Evolutionary conservation across 148 eudicot species (phyloP).

Genomic region (Vaccinium corymbosum): DNA sequence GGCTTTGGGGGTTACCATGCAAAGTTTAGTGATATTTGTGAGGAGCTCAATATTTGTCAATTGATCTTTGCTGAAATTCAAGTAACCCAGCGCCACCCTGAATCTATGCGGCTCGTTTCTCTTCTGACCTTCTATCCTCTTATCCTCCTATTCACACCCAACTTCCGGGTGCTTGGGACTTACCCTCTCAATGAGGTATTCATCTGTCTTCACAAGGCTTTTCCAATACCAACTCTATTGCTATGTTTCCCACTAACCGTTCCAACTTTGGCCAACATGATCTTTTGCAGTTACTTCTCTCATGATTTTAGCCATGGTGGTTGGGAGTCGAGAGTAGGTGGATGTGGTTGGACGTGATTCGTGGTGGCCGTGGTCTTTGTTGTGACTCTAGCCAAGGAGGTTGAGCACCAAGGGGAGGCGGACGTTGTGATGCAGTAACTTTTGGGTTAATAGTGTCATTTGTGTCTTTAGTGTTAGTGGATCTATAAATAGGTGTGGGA

Average conservation of each 20-base stretch:
- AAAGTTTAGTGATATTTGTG: too few species aligned
- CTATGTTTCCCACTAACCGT: background rate
- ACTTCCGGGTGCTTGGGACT: background rate
- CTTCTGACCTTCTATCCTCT: background rate
- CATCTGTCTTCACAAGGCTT: background rate
- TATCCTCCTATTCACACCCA: background rate
- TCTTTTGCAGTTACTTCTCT: background rate
- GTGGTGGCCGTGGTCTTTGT: background rate
- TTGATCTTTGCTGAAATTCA: background rate
- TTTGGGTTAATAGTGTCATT: too few species aligned
- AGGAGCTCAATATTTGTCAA: too few species aligned
- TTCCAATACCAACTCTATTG: background rate
- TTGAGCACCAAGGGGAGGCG: background rate
- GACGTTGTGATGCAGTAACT: too few species aligned
- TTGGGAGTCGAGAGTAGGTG: background rate
- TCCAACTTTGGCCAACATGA: background rate
- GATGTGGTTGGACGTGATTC: background rate
- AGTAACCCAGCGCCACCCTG: background rate
- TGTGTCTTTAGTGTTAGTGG: too few species aligned
- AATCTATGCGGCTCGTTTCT: too few species aligned
- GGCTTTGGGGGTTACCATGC: too few species aligned
- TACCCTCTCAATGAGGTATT: background rate
- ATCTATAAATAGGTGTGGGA: too few species aligned
- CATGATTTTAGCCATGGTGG: background rate
- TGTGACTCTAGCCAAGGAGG: background rate